phyloP scores from a whole-genome alignment of 352 stramenopile species.

The Aphanomyces invadans region DNA sequence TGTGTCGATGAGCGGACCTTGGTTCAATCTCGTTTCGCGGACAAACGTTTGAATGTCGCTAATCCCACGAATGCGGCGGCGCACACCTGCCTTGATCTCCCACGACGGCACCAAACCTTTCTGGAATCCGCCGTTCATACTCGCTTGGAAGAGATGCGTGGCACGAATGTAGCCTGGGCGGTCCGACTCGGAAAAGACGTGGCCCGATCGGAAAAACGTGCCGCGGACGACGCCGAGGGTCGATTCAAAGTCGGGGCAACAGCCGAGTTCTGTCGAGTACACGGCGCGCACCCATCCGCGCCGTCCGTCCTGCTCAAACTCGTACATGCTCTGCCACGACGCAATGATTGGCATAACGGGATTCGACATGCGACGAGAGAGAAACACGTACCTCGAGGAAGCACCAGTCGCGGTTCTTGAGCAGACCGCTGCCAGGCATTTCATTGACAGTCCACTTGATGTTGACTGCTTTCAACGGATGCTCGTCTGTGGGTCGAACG shows the following conservation, averaged over 20 bases:
- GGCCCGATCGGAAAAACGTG: constrained; percentile 60
- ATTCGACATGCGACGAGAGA: background rate
- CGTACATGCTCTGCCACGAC: constrained; percentile 75
- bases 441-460: constrained; percentile 57
- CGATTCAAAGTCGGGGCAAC: constrained; percentile 44
- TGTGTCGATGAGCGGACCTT: constrained; percentile 48
- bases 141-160: constrained; percentile 51
- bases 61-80: constrained; percentile 43
- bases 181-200: constrained; percentile 67
- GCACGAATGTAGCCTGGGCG: constrained; percentile 45
- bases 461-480: constrained; percentile 58
- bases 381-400: constrained; percentile 36
- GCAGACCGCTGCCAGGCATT: constrained; percentile 43
- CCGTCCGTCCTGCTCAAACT: constrained; percentile 62
- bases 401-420: constrained; percentile 61
- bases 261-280: constrained; percentile 57
- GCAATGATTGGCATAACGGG: constrained; percentile 58
- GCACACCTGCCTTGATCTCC: constrained; percentile 25
- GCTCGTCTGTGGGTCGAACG: constrained; percentile 29
- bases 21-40: constrained; percentile 38
- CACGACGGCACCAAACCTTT: background rate
- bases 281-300: constrained; percentile 60
- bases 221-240: constrained; percentile 50
- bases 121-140: constrained; percentile 40
- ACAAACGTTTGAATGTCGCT: constrained; percentile 42